Base-by-base conservation (phyloP, 2,329 filamentous ascomycete genomes). In the Diaporthe amygdali region DNA sequence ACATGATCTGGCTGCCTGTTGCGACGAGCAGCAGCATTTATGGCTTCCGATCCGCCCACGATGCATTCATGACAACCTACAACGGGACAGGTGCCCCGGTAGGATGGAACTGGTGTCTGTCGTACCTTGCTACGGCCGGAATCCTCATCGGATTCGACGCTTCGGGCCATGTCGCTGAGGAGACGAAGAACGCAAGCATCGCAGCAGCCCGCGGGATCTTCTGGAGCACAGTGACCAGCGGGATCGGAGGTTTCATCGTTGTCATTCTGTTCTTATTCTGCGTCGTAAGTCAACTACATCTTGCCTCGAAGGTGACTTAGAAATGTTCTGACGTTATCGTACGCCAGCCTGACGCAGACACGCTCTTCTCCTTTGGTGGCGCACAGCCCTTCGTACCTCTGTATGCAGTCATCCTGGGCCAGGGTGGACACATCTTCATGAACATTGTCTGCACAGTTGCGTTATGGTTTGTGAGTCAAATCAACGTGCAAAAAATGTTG, bases 101-200 rank as follows among this genome's bases (percentile, higher is more conserved):
- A 1, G 88, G 84, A 3, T 90, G 89, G 88, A 90, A 91, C 76
- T 90, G 88, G 89, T 90, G 88, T 79, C 82, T 91, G 4, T 89
- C 87, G 5, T 91, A 88, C 77, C 84, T 89, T 32, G 88, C 88
- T 1, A 90, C 89, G 1, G 88, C 88, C 9, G 89, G 88, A 49
- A 86, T 90, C 49, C 76, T 91, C 69, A 89, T 91, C 66, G 89
- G 89, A 2, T 90, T 89, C 68, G 89, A 91, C 77, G 89, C 89
- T 0, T 88, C 86, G 0, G 89, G 89, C 2, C 88, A 90, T 74
- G 87, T 91, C 34, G 87, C 87, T 0, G 89, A 91, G 74, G 89
- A 90, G 76, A 91, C 89, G 2, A 88, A 89, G 77, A 88, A 90
- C 72, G 88, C 88, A 2, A 84, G 82, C 25, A 61, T 87, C 1